These are phyloP conservation scores for Picea abies DNA, from an alignment of 83 land plant species.

Conservation along the genomic window DNA sequence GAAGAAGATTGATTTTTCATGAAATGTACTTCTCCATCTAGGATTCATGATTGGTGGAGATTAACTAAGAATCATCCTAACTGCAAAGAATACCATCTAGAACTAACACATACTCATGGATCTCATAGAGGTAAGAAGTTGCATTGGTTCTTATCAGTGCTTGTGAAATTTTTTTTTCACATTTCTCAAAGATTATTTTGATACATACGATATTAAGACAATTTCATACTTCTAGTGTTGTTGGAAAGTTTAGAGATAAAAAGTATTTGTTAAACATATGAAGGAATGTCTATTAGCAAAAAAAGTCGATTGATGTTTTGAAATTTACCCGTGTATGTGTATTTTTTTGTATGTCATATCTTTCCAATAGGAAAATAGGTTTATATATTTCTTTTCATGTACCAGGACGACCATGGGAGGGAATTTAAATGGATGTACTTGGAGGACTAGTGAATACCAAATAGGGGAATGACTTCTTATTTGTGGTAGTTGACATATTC, in stretches of 20 bases:
- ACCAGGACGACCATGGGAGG: background rate
- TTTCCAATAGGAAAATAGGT: too few relatives aligned
- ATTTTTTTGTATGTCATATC: too few relatives aligned
- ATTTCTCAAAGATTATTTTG: too few relatives aligned
- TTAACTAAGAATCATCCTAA: too few relatives aligned
- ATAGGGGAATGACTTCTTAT: background rate
- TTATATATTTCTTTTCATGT: background rate
- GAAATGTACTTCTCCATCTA: too few relatives aligned
- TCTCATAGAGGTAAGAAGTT: too few relatives aligned
- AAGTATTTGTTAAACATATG: background rate
- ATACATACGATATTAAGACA: background rate
- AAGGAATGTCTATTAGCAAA: background rate
- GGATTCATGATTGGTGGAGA: too few relatives aligned
- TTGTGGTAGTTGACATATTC: background rate
- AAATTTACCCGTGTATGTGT: too few relatives aligned
- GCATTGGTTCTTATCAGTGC: background rate
- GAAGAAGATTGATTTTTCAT: too few relatives aligned
- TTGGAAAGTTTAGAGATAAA: background rate
- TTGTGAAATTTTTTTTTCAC: too few relatives aligned
- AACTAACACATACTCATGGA: background rate
- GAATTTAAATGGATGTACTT: background rate
- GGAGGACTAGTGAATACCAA: background rate
- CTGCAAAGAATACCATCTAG: background rate
- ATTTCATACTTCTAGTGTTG: background rate
- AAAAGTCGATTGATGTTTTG: background rate